Percentiles rank a stretch among this genome's conserved stretches.
Conservation (phyloP, 805 yeast species). For the Starmerella bacillaris region DNA sequence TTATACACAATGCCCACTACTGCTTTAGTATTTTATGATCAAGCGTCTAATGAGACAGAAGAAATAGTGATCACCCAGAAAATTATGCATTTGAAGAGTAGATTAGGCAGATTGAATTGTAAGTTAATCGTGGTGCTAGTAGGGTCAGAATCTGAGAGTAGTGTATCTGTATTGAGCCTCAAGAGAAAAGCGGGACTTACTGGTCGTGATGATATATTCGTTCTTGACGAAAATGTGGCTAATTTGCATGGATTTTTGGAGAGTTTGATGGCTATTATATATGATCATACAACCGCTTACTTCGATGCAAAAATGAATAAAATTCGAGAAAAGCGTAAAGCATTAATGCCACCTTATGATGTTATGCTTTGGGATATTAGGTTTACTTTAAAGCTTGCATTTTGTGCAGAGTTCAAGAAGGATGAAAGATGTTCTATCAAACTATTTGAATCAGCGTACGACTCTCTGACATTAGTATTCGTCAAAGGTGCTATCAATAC, state of each 20-base stretch:
- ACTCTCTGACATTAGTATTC: constrained; percentile 29
- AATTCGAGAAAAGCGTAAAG: constrained; percentile 14
- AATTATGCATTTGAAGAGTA: constrained; percentile 23
- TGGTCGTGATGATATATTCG: constrained; percentile 29
- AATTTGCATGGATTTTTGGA: no score
- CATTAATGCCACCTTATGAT: constrained; percentile 12
- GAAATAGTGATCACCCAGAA: constrained; percentile 20
- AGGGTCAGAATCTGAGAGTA: constrained; percentile 16
- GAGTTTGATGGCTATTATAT: constrained; percentile 25
- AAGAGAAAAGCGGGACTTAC: constrained; percentile 26
- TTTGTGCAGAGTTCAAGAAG: constrained; percentile 33
- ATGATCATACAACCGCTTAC: constrained; percentile 29
- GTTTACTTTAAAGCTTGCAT: constrained; percentile 34
- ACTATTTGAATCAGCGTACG: constrained; percentile 36
- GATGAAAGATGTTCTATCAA: constrained; percentile 34
- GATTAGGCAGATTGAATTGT: constrained; percentile 21
- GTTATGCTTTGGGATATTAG: constrained; percentile 32
- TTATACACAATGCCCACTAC: constrained; percentile 31
- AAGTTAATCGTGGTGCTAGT: constrained; percentile 25
- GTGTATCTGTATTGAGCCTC: not conserved
- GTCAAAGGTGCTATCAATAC: constrained; percentile 14
- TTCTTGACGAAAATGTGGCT: constrained; percentile 28
- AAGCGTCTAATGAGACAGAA: constrained; percentile 17
- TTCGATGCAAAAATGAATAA: constrained; percentile 17
- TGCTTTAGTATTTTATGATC: constrained; percentile 29